Evolutionary conservation across 129 eudicot genomes (phyloP), one percentile per base, ranked within the genome.

Genomic region (Glebionis coronaria): DNA sequence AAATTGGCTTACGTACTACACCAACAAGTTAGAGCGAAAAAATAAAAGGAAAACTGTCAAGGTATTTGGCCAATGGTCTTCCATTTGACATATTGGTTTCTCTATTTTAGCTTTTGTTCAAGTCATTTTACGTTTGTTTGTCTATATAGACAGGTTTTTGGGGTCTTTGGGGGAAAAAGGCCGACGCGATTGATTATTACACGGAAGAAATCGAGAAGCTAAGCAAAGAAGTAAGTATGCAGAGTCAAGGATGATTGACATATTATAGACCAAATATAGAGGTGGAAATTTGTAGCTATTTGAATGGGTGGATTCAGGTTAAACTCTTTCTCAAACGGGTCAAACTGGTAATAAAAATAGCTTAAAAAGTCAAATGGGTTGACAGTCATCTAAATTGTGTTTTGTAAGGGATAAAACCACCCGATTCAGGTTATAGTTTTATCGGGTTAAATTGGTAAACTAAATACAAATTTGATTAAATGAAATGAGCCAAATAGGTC

Each of bases 131-230:
- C 44, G 14, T 74, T 71, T 66, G 21, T 51, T 65, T 68, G 56
- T 68, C 56, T 88, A 81, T 89, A 83, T 89, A 93, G 99, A 79
- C 97, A 93, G 99, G 99, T 79, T 84, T 93, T 75, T 89, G 95
- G 77, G 99, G 99, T 65, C 93, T 84, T 64, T 93, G 92, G 92
- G 99, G 99, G 28, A 42, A 62, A 74, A 64, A 74, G 2, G 95
- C 89, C 28, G 97, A 93, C 77, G 97, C 99, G 5, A 84, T 93
- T 68, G 95, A 89, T 67, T 84, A 73, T 68, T 93, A 93, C 61
- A 71, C 79, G 6, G 56, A 76, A 44, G 88, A 86, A 80, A 86
- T 88, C 61, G 85, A 86, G 78, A 81, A 71, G 65, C 61, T 84
- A 69, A 72, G 35, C 51, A 65, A 82, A 81, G 75, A 86, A 74